Percentiles rank a stretch among this genome's conserved stretches.
These are phyloP conservation scores for Pyropia haitanensis DNA, from an alignment of 23 red algal genomes.

Conservation along the genomic window DNA sequence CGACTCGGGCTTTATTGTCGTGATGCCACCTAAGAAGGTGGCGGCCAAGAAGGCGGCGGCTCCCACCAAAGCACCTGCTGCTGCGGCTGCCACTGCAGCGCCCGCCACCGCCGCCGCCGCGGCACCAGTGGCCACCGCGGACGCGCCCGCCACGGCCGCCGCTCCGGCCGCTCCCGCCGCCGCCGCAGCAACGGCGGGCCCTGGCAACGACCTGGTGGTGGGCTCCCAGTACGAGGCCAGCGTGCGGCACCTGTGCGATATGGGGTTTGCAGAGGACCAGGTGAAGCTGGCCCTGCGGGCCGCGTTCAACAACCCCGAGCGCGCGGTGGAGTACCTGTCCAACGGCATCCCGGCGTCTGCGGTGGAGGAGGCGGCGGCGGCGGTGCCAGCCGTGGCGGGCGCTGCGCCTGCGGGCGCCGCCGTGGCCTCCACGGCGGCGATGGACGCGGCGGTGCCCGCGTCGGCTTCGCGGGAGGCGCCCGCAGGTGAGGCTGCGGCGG, in stretches of 20 bases:
- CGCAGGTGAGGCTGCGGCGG: slow-evolving; percentile 5
- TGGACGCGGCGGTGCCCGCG: too few relatives aligned
- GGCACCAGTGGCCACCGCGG: neutral
- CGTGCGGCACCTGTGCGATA: slow-evolving; percentile 67
- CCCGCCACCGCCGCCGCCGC: neutral
- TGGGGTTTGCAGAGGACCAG: slow-evolving; percentile 87
- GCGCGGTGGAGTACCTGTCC: slow-evolving; percentile 87
- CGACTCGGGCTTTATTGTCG: slow-evolving; percentile 72
- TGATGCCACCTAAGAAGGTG: slow-evolving; percentile 78
- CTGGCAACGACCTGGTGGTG: slow-evolving; percentile 31
- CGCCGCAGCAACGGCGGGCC: slow-evolving; percentile 2
- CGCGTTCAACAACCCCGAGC: slow-evolving; percentile 90
- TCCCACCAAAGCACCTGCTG: slow-evolving; percentile 3
- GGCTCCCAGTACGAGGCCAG: slow-evolving; percentile 52
- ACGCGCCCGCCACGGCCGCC: slow-evolving; percentile 11
- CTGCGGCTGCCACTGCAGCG: neutral
- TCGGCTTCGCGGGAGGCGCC: slow-evolving; percentile 4
- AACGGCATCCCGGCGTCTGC: slow-evolving; percentile 43
- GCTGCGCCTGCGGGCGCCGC: too few relatives aligned
- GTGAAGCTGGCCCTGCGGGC: slow-evolving; percentile 78
- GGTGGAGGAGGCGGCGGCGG: slow-evolving; percentile 2
- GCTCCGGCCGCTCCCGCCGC: slow-evolving; percentile 7
- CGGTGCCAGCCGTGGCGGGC: too few relatives aligned
- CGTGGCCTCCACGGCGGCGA: too few relatives aligned
- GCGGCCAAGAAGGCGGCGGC: neutral